A percentile compares a stretch with the other conserved stretches of the same genome.
phyloP scores from a whole-genome alignment of 2,329 filamentous ascomycete genomes.

The Aureobasidium pullulans region DNA sequence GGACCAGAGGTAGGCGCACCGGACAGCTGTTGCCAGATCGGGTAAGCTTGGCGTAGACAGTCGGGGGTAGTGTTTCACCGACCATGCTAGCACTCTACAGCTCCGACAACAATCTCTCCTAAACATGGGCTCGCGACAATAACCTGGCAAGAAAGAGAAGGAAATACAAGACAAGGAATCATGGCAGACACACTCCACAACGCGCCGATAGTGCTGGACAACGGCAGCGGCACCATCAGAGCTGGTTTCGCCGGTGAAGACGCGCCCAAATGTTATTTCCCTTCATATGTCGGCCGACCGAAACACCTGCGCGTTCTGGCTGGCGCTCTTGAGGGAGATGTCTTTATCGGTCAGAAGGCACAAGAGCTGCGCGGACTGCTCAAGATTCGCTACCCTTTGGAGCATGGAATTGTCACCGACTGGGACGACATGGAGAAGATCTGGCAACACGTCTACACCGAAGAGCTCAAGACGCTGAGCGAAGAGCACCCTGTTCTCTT shows the following conservation, averaged over 20 bases:
- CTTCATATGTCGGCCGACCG: conserved; percentile 90
- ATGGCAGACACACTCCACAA: conserved; percentile 76
- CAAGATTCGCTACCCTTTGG: conserved; percentile 91
- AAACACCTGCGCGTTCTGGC: conserved; percentile 93
- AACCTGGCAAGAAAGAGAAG: background rate
- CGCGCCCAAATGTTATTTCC: conserved; percentile 92
- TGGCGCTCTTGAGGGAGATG: conserved; percentile 91
- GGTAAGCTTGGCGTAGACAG: background rate
- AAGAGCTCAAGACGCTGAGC: conserved; percentile 91
- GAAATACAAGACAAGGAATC: conserved; percentile 17
- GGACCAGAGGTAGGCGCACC: background rate
- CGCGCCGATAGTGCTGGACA: conserved; percentile 96
- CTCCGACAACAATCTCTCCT: background rate
- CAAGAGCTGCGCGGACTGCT: conserved; percentile 84
- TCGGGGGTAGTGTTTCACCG: background rate
- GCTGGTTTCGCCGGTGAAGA: conserved; percentile 96
- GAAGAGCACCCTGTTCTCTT: conserved; percentile 98
- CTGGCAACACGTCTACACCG: conserved; percentile 96
- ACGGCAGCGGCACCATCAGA: conserved; percentile 94
- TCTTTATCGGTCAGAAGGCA: conserved; percentile 91
- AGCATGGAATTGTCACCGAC: conserved; percentile 97
- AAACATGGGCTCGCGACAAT: background rate
- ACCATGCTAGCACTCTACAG: background rate
- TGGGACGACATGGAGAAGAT: conserved; percentile 99
- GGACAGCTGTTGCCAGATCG: background rate